Evolutionary conservation across 2,329 filamentous ascomycete genomes (phyloP).

Genomic region (Aurifilum marmelostoma): DNA sequence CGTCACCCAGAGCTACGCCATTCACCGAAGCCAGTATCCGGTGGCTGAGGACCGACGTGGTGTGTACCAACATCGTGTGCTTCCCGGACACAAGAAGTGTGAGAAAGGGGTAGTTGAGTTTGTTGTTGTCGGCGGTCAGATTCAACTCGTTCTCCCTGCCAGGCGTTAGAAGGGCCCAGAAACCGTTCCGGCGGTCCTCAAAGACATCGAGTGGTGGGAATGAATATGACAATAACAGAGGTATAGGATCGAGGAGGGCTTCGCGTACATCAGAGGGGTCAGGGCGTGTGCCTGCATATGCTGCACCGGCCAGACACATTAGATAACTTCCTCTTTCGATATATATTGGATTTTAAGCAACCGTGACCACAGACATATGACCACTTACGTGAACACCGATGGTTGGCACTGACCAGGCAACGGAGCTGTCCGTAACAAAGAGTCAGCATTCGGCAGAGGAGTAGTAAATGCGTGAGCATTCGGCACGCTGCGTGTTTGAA

Average conservation of each 20-base stretch:
- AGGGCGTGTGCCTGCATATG: slow-evolving; percentile 98
- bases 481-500: neutral
- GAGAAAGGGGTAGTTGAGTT: slow-evolving; percentile 78
- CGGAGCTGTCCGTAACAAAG: neutral
- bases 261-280: slow-evolving; percentile 69
- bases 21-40: slow-evolving; percentile 70
- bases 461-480: neutral
- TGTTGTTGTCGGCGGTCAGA: neutral
- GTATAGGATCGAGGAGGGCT: neutral
- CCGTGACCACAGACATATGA: neutral
- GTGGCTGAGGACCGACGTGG: slow-evolving; percentile 69
- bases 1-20: slow-evolving; percentile 83
- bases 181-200: neutral
- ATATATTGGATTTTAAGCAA: neutral
- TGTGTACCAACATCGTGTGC: slow-evolving; percentile 85
- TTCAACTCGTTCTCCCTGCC: slow-evolving; percentile 58
- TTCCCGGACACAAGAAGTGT: slow-evolving; percentile 90
- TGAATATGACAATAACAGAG: neutral
- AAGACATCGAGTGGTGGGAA: neutral
- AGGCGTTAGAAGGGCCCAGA: neutral
- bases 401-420: slow-evolving; percentile 67
- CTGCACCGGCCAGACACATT: neutral
- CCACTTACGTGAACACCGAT: slow-evolving; percentile 70
- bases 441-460: neutral
- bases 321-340: neutral